Base-by-base conservation (phyloP, 129 eudicot genomes). In the Flaveria brownii region DNA sequence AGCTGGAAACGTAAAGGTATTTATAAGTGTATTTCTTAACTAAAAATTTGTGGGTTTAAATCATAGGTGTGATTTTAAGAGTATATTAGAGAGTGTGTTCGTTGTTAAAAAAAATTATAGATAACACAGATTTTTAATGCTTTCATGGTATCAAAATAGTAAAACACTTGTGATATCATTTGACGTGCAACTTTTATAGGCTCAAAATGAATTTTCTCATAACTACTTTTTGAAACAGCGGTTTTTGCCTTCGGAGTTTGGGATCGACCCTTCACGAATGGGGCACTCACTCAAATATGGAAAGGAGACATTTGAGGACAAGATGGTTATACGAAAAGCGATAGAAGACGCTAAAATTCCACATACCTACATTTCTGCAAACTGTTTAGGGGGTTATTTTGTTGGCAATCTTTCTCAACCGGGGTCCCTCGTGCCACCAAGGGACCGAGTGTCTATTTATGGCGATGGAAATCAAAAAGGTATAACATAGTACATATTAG, bases 1-100 rank as follows among this genome's bases (percentile, higher is more conserved):
- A 71, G 96, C 97, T 4, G 96, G 95, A 62, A 88, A 87, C 76
- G 80, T 91, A 65, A 88, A 88, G 95, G 97, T 83, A 84, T 23
- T 14, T 22, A 59, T 17, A 2, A 1, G 41, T 36, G 41, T 36
- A 36, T 5, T 36, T 36, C 4, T 0, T 3, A 36, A 33, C 6
- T 5, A 33, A 33, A 33, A 5, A 6, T 33, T 4, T 33, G 6
- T 4, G 39, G 6, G 41, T 36, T 36, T 1, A 36, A 36, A 5
- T 30, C 5, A 3, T 3, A 0, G 36, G 5, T 3, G 36, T 30
- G 36, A 30, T 30, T 30, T 30, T 30, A 50, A 18, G 18, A n/a
- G 22, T n/a, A 16, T 2, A 54, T 16, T 9, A 2, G 36, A 30
- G 36, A 30, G 36, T 30, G 36, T 3, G 36, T 3, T 30, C 36